These are phyloP conservation scores for Corymbia maculata DNA, from an alignment of 345 rosid species.

Conservation along the genomic window DNA sequence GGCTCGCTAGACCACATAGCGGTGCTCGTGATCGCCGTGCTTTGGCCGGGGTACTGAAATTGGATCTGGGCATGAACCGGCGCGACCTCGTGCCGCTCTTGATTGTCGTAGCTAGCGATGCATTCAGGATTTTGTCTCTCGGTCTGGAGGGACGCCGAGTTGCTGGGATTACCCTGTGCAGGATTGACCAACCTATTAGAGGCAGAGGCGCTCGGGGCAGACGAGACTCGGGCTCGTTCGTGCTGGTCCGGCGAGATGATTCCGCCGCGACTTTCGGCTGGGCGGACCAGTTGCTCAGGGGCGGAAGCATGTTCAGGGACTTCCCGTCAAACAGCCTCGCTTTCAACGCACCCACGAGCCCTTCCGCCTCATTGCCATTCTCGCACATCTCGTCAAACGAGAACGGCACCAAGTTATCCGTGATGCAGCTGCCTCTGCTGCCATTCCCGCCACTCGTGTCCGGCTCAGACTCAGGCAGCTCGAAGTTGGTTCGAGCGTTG, in stretches of 20 bases:
- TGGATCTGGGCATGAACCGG: not conserved
- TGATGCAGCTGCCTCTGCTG: not conserved
- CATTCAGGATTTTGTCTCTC: not conserved
- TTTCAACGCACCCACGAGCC: slow-evolving; percentile 2
- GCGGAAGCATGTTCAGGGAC: not conserved
- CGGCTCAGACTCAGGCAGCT: not conserved
- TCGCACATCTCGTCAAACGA: slow-evolving; percentile 1
- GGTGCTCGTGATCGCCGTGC: not conserved
- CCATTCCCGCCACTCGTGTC: not conserved
- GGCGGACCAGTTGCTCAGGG: not conserved
- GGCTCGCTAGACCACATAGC: not conserved
- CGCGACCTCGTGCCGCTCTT: not conserved
- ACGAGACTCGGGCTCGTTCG: not conserved
- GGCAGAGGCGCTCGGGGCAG: not conserved
- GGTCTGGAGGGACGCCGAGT: not conserved
- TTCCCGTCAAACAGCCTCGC: not conserved
- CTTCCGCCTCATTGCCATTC: not conserved
- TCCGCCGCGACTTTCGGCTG: not conserved
- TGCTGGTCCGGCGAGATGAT: not conserved
- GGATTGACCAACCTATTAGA: not conserved
- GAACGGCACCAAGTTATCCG: slow-evolving; percentile 3
- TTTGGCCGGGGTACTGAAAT: not conserved
- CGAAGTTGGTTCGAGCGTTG: slow-evolving; percentile 10
- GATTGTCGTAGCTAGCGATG: not conserved
- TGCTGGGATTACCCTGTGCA: not conserved